Base-by-base conservation (phyloP, 23 red algal genomes). In the Chondrus crispus region DNA sequence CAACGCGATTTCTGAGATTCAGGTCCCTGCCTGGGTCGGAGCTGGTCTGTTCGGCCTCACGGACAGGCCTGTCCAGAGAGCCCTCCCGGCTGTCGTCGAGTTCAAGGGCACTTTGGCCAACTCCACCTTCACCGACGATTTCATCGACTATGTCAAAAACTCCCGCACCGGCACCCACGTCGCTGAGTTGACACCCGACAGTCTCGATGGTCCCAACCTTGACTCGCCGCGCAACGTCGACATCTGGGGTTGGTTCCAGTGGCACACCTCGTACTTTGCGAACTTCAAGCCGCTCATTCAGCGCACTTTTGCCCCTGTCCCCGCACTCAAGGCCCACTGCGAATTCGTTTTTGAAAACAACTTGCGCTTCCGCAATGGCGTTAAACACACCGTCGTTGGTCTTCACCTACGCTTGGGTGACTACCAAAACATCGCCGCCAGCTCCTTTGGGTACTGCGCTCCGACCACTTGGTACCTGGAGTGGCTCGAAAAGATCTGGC, bases 181-280 rank as follows among this genome's bases (percentile, higher is more conserved):
- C 2, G 30, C 10, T 28, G 90, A 99, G 54, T 40, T 99, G 49
- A 18, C 44, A 5, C 87, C 88, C 38, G 63, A 52, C 11, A 33
- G 77, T 1, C 76, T 95, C 2, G 30, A 50, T 6, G 46, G 11
- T 2, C 48, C 45, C 5, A 82, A 84, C 20, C 26, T 33, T 1
- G 5, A 66, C 18, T 43, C 78, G 1, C 46, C 64, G 3, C 50
- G 46, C 26, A 99, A 99, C 39, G 85, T 93, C 18, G 97, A 99
- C 55, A 36, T 99, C 13, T 99, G 97, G 97, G 97, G 97, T n/a
- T 99, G 97, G 97, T 99, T 99, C 93, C 97, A 99, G 64, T 99
- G 97, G 97, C 97, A 99, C 83, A 99, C 85, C 20, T 66, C 91
- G 43, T 42, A 72, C 30, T 99, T 95, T 82, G 89, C 90, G 14